Evolutionary conservation across 352 stramenopile genomes (phyloP).

Genomic region (Bremia lactucae): DNA sequence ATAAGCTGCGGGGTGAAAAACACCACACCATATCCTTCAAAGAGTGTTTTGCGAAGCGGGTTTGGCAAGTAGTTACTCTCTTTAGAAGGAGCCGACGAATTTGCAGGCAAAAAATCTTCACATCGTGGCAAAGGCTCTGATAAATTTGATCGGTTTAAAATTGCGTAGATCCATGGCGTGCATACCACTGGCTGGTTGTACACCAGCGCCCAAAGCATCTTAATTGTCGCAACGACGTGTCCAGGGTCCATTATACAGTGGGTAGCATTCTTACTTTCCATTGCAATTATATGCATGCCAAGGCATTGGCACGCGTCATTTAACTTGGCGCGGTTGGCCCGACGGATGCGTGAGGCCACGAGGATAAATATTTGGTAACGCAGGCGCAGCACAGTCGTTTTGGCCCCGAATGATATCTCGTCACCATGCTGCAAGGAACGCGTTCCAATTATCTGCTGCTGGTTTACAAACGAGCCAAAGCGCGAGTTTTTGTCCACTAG

Average conservation of each 20-base stretch:
- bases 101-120: constrained; percentile 58
- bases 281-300: constrained; percentile 66
- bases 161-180: constrained; percentile 70
- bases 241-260: constrained; percentile 84
- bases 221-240: constrained; percentile 69
- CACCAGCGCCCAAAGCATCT: constrained; percentile 80
- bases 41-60: constrained; percentile 64
- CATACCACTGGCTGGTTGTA: constrained; percentile 78
- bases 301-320: constrained; percentile 69
- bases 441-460: constrained; percentile 44
- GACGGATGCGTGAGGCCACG: constrained; percentile 61
- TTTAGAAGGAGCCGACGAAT: constrained; percentile 42
- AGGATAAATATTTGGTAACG: constrained; percentile 77
- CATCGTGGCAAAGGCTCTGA: constrained; percentile 64
- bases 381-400: constrained; percentile 68
- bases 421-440: constrained; percentile 52
- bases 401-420: constrained; percentile 73
- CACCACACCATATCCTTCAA: constrained; percentile 55
- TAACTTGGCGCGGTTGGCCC: constrained; percentile 42
- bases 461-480: constrained; percentile 83
- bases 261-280: constrained; percentile 50
- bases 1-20: constrained; percentile 69
- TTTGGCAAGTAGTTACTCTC: constrained; percentile 67
- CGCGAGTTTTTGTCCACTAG: constrained; percentile 74
- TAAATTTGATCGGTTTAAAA: constrained; percentile 61